phyloP scores from a whole-genome alignment of 2,329 filamentous ascomycete genomes.

The Aureobasidium sp. region DNA sequence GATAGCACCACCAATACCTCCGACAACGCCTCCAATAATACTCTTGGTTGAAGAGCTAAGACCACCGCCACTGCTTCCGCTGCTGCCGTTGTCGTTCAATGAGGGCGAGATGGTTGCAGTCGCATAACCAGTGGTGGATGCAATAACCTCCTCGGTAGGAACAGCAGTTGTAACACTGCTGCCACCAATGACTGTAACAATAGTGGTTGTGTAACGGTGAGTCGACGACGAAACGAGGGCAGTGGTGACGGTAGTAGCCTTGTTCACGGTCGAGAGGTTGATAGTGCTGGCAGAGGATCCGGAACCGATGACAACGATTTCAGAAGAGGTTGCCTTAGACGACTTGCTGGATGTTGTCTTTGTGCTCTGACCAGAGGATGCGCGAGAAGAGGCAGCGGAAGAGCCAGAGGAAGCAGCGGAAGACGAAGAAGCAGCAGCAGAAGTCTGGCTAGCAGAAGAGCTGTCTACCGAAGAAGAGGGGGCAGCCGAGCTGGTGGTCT shows the following conservation, averaged over 20 bases:
- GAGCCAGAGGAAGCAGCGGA: not conserved
- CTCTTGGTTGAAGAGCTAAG: constrained; percentile 62
- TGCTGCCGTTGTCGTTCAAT: constrained; percentile 36
- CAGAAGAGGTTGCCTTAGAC: constrained; percentile 12
- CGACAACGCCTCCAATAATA: constrained; percentile 83
- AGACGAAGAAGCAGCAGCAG: not conserved
- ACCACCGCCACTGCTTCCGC: constrained; percentile 41
- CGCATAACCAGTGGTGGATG: constrained; percentile 38
- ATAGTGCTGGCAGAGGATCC: constrained; percentile 24
- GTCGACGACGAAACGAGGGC: constrained; percentile 34
- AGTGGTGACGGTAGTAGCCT: constrained; percentile 29
- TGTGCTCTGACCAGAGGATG: constrained; percentile 16
- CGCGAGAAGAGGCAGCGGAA: constrained; percentile 3
- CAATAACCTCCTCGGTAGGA: constrained; percentile 31
- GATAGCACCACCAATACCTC: constrained; percentile 70
- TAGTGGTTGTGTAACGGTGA: constrained; percentile 31
- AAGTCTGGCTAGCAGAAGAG: constrained; percentile 10
- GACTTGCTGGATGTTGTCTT: not conserved
- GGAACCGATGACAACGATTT: constrained; percentile 16
- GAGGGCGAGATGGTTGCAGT: constrained; percentile 50
- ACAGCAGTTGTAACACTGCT: constrained; percentile 26
- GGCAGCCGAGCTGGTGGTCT: not conserved
- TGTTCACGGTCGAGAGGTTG: constrained; percentile 24
- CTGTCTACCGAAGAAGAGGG: not conserved
- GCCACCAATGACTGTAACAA: constrained; percentile 34